Base-by-base conservation (phyloP, 2,329 filamentous ascomycete genomes). In the Ceratocystiopsis minuta region DNA sequence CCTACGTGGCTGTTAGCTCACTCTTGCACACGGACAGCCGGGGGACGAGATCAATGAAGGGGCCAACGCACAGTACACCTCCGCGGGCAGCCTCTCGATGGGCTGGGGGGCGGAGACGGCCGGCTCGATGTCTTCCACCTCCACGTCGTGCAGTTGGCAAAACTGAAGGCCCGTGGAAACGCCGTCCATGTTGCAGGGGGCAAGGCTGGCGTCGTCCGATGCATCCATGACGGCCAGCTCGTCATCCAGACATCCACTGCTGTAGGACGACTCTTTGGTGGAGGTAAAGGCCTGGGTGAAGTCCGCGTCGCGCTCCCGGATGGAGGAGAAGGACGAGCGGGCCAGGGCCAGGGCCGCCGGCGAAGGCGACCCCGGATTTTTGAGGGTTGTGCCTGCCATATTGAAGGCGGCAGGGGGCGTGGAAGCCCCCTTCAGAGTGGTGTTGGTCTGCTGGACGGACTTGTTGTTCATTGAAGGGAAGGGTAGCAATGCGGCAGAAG, bases 61-160 rank as follows among this genome's bases (percentile, higher is more conserved):
- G n/a, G n/a, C n/a, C n/a, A n/a, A 64, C 76, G 60, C 67, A 84
- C 80, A 72, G 44, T 83, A 68, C 48, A 86, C 63, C 59, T 86
- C 80, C 40, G 70, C 65, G 0, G 80, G 80, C 9, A 87, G 65
- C 46, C 57, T 70, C 62, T 86, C 81, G 35, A 87, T 43, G 39
- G 45, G 52, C 39, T 44, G 42, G 11, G 16, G 18, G 33, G 14
- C 5, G 17, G 24, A 3, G 16, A 18, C 28, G 16, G 14, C 31
- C 15, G 32, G 34, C 33, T 28, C 40, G 13, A 20, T 16, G 32
- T n/a, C 24, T 31, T 43, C 39, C 18, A 39, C 38, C 20, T n/a
- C 37, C n/a, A n/a, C n/a, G 32, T 37, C 16, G 14, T 34, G 15
- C 20, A 38, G 37, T 31, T 38, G 43, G 35, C 40, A 28, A 34